phyloP scores from a whole-genome alignment of 2,329 filamentous ascomycete species.

The Aspergillus sp. region DNA sequence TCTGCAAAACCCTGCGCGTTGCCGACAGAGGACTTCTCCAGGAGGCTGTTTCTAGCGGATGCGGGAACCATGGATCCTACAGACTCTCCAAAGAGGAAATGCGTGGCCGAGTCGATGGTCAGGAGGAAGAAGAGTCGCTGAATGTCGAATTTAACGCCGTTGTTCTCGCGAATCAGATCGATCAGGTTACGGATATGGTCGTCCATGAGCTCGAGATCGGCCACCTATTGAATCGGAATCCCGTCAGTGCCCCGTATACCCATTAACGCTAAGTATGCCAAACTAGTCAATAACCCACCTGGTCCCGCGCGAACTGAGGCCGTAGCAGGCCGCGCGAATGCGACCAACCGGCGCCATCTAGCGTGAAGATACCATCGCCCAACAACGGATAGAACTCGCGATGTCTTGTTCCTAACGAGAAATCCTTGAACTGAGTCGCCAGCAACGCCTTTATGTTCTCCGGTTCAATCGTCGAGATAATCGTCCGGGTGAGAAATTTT shows the following conservation, averaged over 20 bases:
- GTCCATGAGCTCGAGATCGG: conserved; percentile 72
- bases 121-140: conserved; percentile 71
- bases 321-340: conserved; percentile 68
- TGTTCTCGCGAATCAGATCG: conserved; percentile 45
- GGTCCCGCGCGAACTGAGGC: conserved; percentile 78
- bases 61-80: conserved; percentile 47
- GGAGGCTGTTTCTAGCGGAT: conserved; percentile 40
- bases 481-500: conserved; percentile 10
- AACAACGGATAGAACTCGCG: conserved; percentile 49
- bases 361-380: conserved; percentile 51
- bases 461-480: conserved; percentile 29
- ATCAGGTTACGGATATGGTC: conserved; percentile 65
- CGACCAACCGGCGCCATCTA: conserved; percentile 72
- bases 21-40: conserved; percentile 33
- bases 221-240: conserved; percentile 12
- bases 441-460: conserved; percentile 76
- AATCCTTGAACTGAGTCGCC: conserved; percentile 74
- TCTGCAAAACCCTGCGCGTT: conserved; percentile 28
- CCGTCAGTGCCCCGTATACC: neutral
- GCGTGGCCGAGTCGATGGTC: conserved; percentile 75
- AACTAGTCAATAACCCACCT: conserved; percentile 40
- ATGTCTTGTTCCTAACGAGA: conserved; percentile 68
- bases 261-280: too few relatives aligned
- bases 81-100: conserved; percentile 74
- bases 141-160: conserved; percentile 53